These are phyloP conservation scores for Metroxylon sagu DNA, from an alignment of 176 grass and related monocot genomes.

Conservation along the genomic window DNA sequence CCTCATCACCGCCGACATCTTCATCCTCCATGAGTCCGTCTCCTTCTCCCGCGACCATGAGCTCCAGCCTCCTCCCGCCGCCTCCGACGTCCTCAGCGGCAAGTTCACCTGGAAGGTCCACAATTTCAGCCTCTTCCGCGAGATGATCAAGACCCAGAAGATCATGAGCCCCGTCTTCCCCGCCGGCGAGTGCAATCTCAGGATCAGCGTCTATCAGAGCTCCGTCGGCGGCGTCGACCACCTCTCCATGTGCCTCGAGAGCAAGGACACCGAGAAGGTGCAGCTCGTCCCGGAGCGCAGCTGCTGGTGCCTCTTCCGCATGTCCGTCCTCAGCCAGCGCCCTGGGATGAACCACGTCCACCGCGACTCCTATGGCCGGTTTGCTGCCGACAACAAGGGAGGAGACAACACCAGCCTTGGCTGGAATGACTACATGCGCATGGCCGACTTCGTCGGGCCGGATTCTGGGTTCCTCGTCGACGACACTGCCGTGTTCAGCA, in stretches of 20 bases:
- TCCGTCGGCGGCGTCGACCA: constrained; percentile 58
- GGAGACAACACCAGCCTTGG: constrained; percentile 75
- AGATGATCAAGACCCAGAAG: constrained; percentile 88
- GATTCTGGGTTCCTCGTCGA: constrained; percentile 58
- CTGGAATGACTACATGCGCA: constrained; percentile 86
- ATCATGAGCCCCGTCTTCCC: constrained; percentile 90
- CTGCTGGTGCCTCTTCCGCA: constrained; percentile 89
- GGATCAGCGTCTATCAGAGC: constrained; percentile 88
- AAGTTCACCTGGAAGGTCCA: constrained; percentile 93
- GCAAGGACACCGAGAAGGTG: constrained; percentile 53
- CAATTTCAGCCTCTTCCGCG: constrained; percentile 66
- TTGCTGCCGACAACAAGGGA: constrained; percentile 36
- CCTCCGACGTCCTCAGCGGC: constrained; percentile 20
- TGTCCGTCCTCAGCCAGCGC: constrained; percentile 71
- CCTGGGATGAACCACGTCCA: constrained; percentile 57
- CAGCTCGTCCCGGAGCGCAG: constrained; percentile 47
- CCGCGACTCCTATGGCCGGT: constrained; percentile 79
- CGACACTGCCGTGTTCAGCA: constrained; percentile 61
- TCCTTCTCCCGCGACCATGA: constrained; percentile 39
- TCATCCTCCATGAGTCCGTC: constrained; percentile 61
- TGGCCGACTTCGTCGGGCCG: constrained; percentile 68
- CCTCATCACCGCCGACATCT: constrained; percentile 63
- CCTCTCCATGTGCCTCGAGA: constrained; percentile 85
- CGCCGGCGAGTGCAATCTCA: constrained; percentile 47
- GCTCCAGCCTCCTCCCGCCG: not conserved